These are phyloP conservation scores for Candida sonorensis DNA, from an alignment of 805 yeast species.

Conservation along the genomic window DNA sequence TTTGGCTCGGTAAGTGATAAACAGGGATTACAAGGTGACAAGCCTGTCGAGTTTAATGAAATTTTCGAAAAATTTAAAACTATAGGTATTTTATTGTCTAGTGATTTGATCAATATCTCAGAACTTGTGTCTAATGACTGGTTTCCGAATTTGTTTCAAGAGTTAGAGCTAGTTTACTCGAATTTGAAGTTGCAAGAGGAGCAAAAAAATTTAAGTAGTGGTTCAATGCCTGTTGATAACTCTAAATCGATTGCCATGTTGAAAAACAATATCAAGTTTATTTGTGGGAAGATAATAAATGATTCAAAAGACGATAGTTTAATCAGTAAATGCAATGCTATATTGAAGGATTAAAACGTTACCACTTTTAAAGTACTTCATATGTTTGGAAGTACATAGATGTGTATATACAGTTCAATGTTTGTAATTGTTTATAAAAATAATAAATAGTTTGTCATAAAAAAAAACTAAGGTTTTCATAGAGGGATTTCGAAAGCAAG, in stretches of 20 bases:
- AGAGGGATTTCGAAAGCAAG: too few species aligned
- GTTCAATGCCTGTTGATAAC: conserved; percentile 1
- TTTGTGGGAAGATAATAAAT: conserved; percentile 10
- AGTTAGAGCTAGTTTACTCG: conserved; percentile 4
- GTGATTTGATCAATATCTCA: too few species aligned
- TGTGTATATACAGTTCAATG: too few species aligned
- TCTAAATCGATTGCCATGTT: conserved; percentile 4
- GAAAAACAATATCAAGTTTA: conserved; percentile 13
- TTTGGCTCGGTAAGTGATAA: too few species aligned
- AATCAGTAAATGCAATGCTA: conserved; percentile 1
- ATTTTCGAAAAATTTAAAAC: conserved; percentile 13
- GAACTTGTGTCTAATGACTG: too few species aligned
- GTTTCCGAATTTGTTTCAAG: conserved; percentile 7
- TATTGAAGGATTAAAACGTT: conserved; percentile 1
- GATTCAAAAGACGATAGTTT: conserved; percentile 1
- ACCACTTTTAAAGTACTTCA: too few species aligned
- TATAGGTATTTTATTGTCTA: too few species aligned
- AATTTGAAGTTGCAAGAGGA: conserved; percentile 3
- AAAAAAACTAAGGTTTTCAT: too few species aligned
- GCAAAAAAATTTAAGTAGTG: neutral
- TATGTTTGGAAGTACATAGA: too few species aligned
- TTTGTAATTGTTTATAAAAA: too few species aligned
- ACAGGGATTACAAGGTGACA: conserved; percentile 1
- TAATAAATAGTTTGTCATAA: too few species aligned
- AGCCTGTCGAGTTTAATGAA: conserved; percentile 12